Evolutionary conservation across 2,329 filamentous ascomycete genomes (phyloP).

Genomic region (Arthrinium phaeospermum): DNA sequence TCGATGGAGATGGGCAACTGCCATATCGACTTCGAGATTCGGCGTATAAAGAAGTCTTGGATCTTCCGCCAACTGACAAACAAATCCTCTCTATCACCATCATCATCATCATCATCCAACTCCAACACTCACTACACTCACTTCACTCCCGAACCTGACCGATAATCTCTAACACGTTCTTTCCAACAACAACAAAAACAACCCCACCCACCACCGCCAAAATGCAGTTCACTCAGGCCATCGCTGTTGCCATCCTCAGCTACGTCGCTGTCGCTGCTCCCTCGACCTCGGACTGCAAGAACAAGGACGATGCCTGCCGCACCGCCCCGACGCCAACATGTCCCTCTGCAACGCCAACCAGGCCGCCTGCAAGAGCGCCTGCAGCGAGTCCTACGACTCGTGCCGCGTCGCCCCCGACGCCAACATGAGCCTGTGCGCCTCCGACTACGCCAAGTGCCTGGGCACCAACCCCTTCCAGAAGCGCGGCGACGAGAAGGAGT

Average conservation of each 20-base stretch:
- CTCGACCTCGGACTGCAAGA: not conserved
- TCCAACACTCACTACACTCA: not conserved
- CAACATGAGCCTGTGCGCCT: not conserved
- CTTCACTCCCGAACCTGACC: not conserved
- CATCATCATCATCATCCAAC: not conserved
- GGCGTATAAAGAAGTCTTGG: not conserved
- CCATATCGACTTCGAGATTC: not conserved
- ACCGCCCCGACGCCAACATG: constrained; percentile 11
- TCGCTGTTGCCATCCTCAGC: constrained; percentile 13
- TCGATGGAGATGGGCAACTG: not conserved
- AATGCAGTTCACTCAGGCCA: constrained; percentile 20
- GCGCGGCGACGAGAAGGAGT: not conserved
- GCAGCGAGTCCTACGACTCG: not conserved
- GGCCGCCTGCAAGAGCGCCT: constrained; percentile 10
- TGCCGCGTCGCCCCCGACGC: not conserved
- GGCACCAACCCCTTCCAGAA: constrained; percentile 11
- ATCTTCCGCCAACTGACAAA: not conserved
- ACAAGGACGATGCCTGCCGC: constrained; percentile 2
- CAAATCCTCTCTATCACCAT: not conserved
- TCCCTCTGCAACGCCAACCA: not conserved
- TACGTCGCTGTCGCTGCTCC: constrained; percentile 17
- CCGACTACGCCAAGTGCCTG: constrained; percentile 7
- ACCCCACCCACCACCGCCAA: not conserved
- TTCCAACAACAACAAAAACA: not conserved
- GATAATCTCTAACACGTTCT: not conserved